Conservation (phyloP, 1,284 basidiomycete species). For the Jaminaea rosea region DNA sequence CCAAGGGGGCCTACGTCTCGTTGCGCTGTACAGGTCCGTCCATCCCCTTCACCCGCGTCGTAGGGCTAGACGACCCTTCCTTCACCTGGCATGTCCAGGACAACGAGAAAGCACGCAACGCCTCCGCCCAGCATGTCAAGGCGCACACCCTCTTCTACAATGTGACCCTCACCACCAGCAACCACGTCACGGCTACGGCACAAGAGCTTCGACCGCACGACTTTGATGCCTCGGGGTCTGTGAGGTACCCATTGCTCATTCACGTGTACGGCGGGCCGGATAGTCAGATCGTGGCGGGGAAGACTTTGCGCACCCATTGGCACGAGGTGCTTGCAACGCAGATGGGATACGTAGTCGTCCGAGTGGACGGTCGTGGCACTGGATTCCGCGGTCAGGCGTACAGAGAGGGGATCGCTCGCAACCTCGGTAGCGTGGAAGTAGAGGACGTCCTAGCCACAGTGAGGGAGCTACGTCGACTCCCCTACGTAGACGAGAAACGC, state of each 20-base stretch:
- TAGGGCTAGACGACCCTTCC: conserved; percentile 60
- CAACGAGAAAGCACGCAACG: conserved; percentile 65
- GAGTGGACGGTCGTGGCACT: conserved; percentile 87
- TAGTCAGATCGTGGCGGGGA: conserved; percentile 52
- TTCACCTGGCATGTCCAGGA: conserved; percentile 55
- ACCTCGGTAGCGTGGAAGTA: conserved; percentile 78
- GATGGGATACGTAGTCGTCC: conserved; percentile 74
- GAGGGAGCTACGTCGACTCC: conserved; percentile 48
- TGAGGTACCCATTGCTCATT: conserved; percentile 71
- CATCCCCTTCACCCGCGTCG: conserved; percentile 75
- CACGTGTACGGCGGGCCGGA: conserved; percentile 72
- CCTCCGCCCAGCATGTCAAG: conserved; percentile 62
- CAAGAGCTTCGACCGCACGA: conserved; percentile 79
- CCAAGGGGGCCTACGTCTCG: conserved; percentile 60
- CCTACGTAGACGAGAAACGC: conserved; percentile 68
- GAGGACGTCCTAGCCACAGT: conserved; percentile 79
- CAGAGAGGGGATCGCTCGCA: conserved; percentile 71
- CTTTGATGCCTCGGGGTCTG: conserved; percentile 84
- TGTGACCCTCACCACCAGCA: conserved; percentile 13
- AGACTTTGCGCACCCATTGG: conserved; percentile 53
- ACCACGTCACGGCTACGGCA: conserved; percentile 64
- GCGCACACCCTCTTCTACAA: conserved; percentile 57
- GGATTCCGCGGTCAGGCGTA: conserved; percentile 75
- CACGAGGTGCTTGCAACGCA: conserved; percentile 73
- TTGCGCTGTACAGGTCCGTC: conserved; percentile 70